Evolutionary conservation across 495 filamentous ascomycete species (phyloP), one percentile per base, ranked within the genome.

Genomic region (Xylaria sp.): DNA sequence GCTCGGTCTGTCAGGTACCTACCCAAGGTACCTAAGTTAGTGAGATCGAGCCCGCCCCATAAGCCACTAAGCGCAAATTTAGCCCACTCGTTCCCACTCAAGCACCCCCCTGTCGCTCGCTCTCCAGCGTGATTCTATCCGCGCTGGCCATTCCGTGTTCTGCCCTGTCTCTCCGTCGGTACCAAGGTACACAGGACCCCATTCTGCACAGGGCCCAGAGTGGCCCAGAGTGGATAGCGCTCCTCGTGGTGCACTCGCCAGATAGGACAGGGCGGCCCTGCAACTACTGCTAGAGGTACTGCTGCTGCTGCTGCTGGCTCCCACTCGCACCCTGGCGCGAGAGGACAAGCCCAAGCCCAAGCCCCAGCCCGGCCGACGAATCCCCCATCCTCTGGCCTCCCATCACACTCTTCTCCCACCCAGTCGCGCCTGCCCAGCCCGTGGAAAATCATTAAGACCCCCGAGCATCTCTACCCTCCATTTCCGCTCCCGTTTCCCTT

Each of bases 401-500:
- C 61, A 65, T 57, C 61, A 64, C 61, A 58, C 55, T 48, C 70
- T 48, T 59, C 65, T 35, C 53, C 64, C 46, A 46, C 61, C 69
- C 61, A 44, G 41, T 35, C 64, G 46, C 62, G 29, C 62, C n/a
- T 57, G 33, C 74, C 76, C 74, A 74, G 74, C 63, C 76, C 69
- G 71, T 73, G 70, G 74, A 76, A 78, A 76, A 76, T 71, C 75
- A 77, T 79, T 79, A 79, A 78, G 76, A 74, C 77, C 75, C 77
- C 77, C 77, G 75, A 77, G 62, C 70, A 26, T 71, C 71, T 69
- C 66, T 74, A 65, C 70, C 72, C 70, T 70, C 70, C 72, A 70
- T 74, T 73, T 59, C 64, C 70, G 70, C 50, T 65, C 70, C 63
- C 63, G 52, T 68, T 72, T 62, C 66, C 48, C 66, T 77, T 72